A percentile compares a stretch with the other conserved stretches of the same genome.
Evolutionary conservation across 1,284 basidiomycete genomes (phyloP).

Genomic region (Inonotus hispidus): DNA sequence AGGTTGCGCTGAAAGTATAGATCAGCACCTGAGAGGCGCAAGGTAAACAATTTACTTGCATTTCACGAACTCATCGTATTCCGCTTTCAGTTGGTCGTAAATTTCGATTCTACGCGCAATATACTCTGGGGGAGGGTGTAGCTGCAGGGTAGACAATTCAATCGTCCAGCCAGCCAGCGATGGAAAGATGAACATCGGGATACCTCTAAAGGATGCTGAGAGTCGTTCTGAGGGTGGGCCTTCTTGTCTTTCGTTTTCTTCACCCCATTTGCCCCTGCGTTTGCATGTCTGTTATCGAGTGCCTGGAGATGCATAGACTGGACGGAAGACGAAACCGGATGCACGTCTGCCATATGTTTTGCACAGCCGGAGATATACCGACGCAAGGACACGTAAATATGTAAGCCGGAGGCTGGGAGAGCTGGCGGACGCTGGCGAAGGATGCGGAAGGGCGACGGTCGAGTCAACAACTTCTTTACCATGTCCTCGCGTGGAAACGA

Average conservation of each 20-base stretch:
- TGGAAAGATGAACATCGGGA: background rate
- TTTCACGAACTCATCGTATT: conserved; percentile 80
- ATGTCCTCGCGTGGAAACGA: background rate
- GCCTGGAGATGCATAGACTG: conserved; percentile 33
- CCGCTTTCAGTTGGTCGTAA: conserved; percentile 85
- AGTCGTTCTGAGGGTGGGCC: conserved; percentile 39
- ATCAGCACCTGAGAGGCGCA: too few relatives aligned
- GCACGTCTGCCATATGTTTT: background rate
- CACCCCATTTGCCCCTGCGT: conserved; percentile 26
- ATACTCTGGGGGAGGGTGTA: conserved; percentile 82
- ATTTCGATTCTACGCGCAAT: conserved; percentile 88
- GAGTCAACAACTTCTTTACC: background rate
- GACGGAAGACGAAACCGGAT: conserved; percentile 34
- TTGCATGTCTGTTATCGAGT: conserved; percentile 23
- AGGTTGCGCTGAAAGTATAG: conserved; percentile 58
- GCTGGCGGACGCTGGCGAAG: background rate
- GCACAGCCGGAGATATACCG: background rate
- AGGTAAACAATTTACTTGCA: conserved; percentile 34
- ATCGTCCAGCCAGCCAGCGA: background rate
- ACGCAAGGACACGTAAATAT: too few relatives aligned
- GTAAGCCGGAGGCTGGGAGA: too few relatives aligned
- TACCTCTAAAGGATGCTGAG: conserved; percentile 58
- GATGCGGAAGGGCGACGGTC: background rate
- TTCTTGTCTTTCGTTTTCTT: conserved; percentile 51
- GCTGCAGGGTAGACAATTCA: conserved; percentile 35